Evolutionary conservation across 768 basidiomycete species (phyloP), one percentile per base, ranked within the genome.

Genomic region (Amanita phalloides): DNA sequence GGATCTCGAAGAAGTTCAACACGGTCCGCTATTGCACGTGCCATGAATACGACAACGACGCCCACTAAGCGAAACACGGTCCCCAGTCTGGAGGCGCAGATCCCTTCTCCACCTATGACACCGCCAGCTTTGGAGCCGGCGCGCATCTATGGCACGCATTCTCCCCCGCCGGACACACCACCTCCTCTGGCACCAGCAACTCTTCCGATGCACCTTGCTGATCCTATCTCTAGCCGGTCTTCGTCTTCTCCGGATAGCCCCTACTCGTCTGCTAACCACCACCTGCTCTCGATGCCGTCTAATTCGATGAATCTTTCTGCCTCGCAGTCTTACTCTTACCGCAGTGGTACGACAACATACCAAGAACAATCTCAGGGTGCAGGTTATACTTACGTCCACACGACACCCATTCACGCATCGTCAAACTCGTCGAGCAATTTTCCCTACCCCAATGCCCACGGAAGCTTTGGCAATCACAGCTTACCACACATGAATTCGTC

Each of bases 1-100:
- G 84, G 87, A 46, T 89, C 86, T 0, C 76, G 86, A 28, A 69
- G 86, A 45, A 79, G 73, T 60, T 81, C 84, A 0, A 76, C 80
- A 1, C 75, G 84, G 37, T 76, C 78, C n/a, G 75, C 78, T 9
- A 74, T 77, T 47, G 71, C 73, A 32, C 75, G 77, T 48, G 65
- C 65, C 13, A 62, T 66, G 58, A 64, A 59, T 41, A 54, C 53
- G 37, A 54, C 53, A 37, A 55, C 55, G 32, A 45, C 25, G 1
- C 68, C 62, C 51, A 54, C 59, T 55, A 61, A 68, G 61, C 65
- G 68, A 55, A 48, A 61, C 36, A 54, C 66, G 41, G 45, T 67
- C 42, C 42, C 64, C 56, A 54, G 64, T 55, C 30, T 64, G 53
- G 54, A 65, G 53, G 55, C 65, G 42, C 58, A 58, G 4, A 55